Percentiles rank a stretch among this genome's conserved stretches.
These are phyloP conservation scores for Tricholomella constricta DNA, from an alignment of 768 basidiomycete species.

Conservation along the genomic window DNA sequence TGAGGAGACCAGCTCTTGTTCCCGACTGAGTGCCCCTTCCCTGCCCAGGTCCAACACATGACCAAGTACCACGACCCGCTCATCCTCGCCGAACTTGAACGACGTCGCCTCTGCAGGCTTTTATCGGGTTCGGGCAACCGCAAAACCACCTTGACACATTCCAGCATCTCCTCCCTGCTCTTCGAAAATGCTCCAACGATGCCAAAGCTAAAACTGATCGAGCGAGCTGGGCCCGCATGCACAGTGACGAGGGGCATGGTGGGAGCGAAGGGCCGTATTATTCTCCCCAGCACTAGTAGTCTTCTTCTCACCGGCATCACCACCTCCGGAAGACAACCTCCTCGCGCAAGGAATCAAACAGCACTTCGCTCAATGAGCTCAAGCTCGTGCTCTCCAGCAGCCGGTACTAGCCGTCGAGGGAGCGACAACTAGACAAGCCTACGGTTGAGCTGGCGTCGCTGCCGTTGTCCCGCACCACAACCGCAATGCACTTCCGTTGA, in stretches of 20 bases:
- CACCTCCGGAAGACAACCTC: neutral
- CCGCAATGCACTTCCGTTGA: constrained; percentile 1
- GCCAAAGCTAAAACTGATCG: constrained; percentile 40
- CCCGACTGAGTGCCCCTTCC: neutral
- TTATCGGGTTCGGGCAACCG: constrained; percentile 38
- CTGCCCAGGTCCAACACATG: constrained; percentile 20
- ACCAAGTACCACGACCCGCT: constrained; percentile 53
- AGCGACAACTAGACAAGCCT: constrained; percentile 38
- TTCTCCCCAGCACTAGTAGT: too few relatives aligned
- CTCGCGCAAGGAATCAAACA: neutral
- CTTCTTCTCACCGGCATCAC: neutral
- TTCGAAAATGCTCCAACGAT: constrained; percentile 36
- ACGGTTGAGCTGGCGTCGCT: constrained; percentile 37
- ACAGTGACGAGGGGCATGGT: constrained; percentile 21
- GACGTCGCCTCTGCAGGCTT: constrained; percentile 56
- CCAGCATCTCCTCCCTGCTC: constrained; percentile 56
- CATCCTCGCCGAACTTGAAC: constrained; percentile 64
- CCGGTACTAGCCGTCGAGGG: neutral
- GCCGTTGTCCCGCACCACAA: constrained; percentile 43
- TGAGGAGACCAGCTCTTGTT: neutral
- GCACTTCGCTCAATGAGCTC: constrained; percentile 1
- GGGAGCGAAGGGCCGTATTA: neutral
- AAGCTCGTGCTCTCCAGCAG: constrained; percentile 3
- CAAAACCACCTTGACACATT: constrained; percentile 43
- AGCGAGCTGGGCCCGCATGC: constrained; percentile 51